phyloP scores from a whole-genome alignment of 148 eudicot species.

The Rhododendron vialii region DNA sequence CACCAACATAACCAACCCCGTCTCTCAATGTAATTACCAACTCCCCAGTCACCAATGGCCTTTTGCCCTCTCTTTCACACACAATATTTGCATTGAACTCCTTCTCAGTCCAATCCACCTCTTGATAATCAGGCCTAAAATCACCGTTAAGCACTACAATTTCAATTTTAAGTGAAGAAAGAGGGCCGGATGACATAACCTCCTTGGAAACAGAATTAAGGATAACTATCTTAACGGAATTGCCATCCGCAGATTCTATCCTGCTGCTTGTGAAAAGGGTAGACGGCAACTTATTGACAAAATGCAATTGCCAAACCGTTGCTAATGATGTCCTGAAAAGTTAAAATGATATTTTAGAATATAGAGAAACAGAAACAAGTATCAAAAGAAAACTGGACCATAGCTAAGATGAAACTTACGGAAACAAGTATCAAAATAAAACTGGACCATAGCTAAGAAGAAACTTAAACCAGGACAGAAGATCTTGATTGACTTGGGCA shows the following conservation, averaged over 20 bases:
- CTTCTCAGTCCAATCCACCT: conserved; percentile 51
- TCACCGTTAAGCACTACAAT: conserved; percentile 60
- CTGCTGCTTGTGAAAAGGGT: conserved; percentile 56
- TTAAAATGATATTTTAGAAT: neutral
- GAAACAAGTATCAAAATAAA: neutral
- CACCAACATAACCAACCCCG: conserved; percentile 57
- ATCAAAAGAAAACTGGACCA: neutral
- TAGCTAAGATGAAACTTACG: neutral
- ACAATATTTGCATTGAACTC: conserved; percentile 41
- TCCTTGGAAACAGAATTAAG: conserved; percentile 38
- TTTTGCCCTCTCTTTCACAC: conserved; percentile 67
- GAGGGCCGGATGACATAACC: conserved; percentile 37
- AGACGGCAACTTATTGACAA: conserved; percentile 39
- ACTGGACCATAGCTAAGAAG: neutral
- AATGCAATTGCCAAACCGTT: conserved; percentile 43
- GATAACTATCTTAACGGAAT: conserved; percentile 40
- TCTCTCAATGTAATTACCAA: conserved; percentile 25
- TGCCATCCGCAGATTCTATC: conserved; percentile 34
- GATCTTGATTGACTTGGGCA: neutral
- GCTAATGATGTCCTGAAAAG: conserved; percentile 29
- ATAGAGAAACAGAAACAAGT: neutral
- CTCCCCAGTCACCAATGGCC: conserved; percentile 67
- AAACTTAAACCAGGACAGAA: neutral
- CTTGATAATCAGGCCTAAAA: conserved; percentile 44
- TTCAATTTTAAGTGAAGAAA: conserved; percentile 47